Base-by-base conservation (phyloP, 495 filamentous ascomycete genomes). In the Delitschia confertaspora region DNA sequence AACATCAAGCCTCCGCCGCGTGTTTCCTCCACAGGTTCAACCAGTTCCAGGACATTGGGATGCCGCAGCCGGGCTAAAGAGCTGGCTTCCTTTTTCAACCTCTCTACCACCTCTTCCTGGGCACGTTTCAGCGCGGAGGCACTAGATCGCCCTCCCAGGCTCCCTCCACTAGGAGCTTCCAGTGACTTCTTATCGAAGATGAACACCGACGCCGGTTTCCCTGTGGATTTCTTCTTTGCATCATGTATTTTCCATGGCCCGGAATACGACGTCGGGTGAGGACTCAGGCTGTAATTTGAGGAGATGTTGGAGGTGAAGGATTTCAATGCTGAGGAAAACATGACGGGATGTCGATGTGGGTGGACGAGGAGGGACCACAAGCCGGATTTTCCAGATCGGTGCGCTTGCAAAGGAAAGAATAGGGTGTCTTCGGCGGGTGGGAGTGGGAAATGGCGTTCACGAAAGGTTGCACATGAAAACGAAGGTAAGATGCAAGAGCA, bases 171-270 rank as follows among this genome's bases (percentile, higher is more conserved):
- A 38, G 80, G 72, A 2, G 79, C 64, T 32, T 95, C 88, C 41
- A 98, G 68, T 0, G 73, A 72, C 61, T 94, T 94, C 53, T 75
- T 78, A 38, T 96, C 93, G 61, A 98, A 95, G 48, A 95, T 79
- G 57, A 96, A 98, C 46, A 96, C 79, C 7, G 91, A 96, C 16
- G 80, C 88, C 10, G 80, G 63, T 51, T 89, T 93, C 24, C 79
- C 81, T 0, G 87, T 91, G 9, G 82, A 82, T 62, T 95, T 95
- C 64, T 93, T 94, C 71, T 93, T 95, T 32, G 84, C 93, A 67
- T 93, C 85, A 69, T 86, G 87, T 62, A 98, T 88, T 68, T 87
- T 94, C 91, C 91, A 98, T 18, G 88, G 85, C 16, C 91, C 91
- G 17, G 88, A 83, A 23, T 75, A 74, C 14, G 85, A 75, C 8